phyloP scores from a whole-genome alignment of 768 basidiomycete species.

The Antrodiella citrinella region DNA sequence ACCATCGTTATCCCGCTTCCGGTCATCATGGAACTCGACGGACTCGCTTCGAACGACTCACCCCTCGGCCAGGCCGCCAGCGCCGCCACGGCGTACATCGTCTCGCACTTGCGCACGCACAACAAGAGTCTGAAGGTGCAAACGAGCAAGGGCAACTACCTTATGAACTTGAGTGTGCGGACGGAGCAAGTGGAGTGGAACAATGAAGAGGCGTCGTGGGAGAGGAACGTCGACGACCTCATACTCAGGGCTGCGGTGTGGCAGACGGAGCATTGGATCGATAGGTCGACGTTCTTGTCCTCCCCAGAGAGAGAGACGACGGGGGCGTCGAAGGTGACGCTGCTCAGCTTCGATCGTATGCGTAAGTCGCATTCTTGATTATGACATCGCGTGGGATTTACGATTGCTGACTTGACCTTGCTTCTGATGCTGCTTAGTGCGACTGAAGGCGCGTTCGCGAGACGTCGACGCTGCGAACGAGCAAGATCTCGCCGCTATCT shows the following conservation, averaged over 20 bases:
- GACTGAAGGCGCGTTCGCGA: slow-evolving; percentile 82
- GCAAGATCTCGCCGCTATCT: slow-evolving; percentile 70
- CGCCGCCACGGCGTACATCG: slow-evolving; percentile 67
- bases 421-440: slow-evolving; percentile 44
- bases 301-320: slow-evolving; percentile 29
- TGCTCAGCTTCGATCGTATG: slow-evolving; percentile 90
- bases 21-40: slow-evolving; percentile 95
- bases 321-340: slow-evolving; percentile 69
- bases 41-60: slow-evolving; percentile 56
- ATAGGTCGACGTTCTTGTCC: slow-evolving; percentile 69
- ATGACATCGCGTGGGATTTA: no score
- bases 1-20: slow-evolving; percentile 88
- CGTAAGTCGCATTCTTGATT: slow-evolving; percentile 39
- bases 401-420: no score
- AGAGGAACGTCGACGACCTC: slow-evolving; percentile 89
- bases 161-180: slow-evolving; percentile 72
- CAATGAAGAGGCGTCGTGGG: slow-evolving; percentile 33
- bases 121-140: slow-evolving; percentile 82
- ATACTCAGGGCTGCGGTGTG: slow-evolving; percentile 89
- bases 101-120: slow-evolving; percentile 67
- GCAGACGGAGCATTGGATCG: slow-evolving; percentile 90
- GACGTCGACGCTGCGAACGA: slow-evolving; percentile 82
- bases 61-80: slow-evolving; percentile 71
- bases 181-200: slow-evolving; percentile 78
- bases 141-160: slow-evolving; percentile 92